Evolutionary conservation across 768 basidiomycete genomes (phyloP).

Genomic region (Boletus sensibilis): DNA sequence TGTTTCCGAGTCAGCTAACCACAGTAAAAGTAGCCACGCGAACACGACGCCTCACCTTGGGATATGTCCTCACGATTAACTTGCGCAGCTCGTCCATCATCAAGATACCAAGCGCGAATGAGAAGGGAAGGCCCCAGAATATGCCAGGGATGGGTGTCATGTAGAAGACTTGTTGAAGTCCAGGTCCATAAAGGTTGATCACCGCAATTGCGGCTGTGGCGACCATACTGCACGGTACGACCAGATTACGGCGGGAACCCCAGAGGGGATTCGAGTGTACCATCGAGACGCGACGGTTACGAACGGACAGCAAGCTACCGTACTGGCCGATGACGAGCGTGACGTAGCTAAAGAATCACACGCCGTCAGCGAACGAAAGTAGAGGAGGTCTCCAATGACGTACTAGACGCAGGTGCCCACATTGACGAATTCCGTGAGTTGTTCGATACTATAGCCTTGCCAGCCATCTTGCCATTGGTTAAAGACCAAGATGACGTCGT

Average conservation of each 20-base stretch:
- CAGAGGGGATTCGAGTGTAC: slow-evolving; percentile 31
- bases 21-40: no score
- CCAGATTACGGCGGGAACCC: slow-evolving; percentile 39
- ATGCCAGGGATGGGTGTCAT: slow-evolving; percentile 43
- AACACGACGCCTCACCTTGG: slow-evolving; percentile 32
- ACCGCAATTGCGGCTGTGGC: slow-evolving; percentile 33
- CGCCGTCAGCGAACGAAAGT: neutral
- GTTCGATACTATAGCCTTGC: slow-evolving; percentile 29
- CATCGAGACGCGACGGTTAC: slow-evolving; percentile 32
- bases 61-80: slow-evolving; percentile 43
- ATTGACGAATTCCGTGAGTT: slow-evolving; percentile 36
- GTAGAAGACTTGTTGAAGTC: slow-evolving; percentile 20
- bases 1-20: neutral
- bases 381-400: slow-evolving; percentile 16
- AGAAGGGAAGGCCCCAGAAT: slow-evolving; percentile 46
- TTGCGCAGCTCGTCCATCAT: slow-evolving; percentile 47
- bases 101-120: slow-evolving; percentile 43
- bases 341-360: slow-evolving; percentile 32
- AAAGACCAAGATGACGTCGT: slow-evolving; percentile 38
- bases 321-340: slow-evolving; percentile 33
- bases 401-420: slow-evolving; percentile 46
- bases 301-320: slow-evolving; percentile 24
- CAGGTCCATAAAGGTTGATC: slow-evolving; percentile 37
- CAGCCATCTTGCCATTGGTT: slow-evolving; percentile 41
- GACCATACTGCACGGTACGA: slow-evolving; percentile 35